Conservation (phyloP, 345 rosid genomes). For the Barbarea vulgaris region DNA sequence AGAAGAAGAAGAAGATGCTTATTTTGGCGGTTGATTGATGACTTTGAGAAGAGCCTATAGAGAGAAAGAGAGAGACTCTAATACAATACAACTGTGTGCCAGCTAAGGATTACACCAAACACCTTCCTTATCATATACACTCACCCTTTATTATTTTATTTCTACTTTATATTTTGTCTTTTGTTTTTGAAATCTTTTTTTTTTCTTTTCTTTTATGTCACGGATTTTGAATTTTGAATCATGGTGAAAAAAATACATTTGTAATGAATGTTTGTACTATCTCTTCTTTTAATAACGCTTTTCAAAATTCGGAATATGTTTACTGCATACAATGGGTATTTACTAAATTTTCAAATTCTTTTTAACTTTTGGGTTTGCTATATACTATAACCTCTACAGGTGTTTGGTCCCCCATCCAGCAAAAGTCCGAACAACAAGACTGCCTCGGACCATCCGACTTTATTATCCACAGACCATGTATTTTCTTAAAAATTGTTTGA, state of each 20-base stretch:
- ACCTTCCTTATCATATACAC: slow-evolving; percentile 34
- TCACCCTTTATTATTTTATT: not conserved
- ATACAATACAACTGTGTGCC: slow-evolving; percentile 32
- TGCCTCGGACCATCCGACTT: not conserved
- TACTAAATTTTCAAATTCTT: not conserved
- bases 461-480: not conserved
- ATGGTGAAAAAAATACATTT: not conserved
- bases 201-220: slow-evolving; percentile 9
- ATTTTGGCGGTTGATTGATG: slow-evolving; percentile 38
- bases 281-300: not conserved
- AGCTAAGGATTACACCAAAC: slow-evolving; percentile 32
- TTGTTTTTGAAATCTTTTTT: not conserved
- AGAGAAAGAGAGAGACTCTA: not conserved
- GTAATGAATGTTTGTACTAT: slow-evolving; percentile 9
- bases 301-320: not conserved
- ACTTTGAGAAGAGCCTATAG: slow-evolving; percentile 18
- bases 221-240: slow-evolving; percentile 28
- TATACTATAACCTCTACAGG: not conserved
- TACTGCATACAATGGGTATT: not conserved
- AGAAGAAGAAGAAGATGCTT: not conserved
- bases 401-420: not conserved
- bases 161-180: slow-evolving; percentile 9
- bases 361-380: not conserved
- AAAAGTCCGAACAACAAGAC: not conserved
- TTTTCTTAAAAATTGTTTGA: not conserved